phyloP scores from a whole-genome alignment of 768 basidiomycete genomes.

The Phanerochaete sordida region DNA sequence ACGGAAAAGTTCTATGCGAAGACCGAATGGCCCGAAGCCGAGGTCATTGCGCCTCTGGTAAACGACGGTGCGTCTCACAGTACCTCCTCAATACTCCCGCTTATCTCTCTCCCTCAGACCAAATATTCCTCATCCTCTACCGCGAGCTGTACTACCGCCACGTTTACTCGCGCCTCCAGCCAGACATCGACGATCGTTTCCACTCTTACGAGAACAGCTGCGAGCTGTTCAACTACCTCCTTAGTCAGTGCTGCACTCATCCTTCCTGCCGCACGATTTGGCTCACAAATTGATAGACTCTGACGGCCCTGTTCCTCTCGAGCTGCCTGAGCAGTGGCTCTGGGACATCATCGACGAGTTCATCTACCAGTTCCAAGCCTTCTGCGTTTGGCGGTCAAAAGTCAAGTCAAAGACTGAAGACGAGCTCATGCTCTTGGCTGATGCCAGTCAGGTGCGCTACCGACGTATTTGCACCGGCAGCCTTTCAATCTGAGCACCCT shows the following conservation, averaged over 20 bases:
- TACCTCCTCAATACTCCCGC: neutral
- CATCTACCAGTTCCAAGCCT: slow-evolving; percentile 97
- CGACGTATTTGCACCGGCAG: neutral
- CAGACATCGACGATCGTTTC: slow-evolving; percentile 96
- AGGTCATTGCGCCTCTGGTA: slow-evolving; percentile 91
- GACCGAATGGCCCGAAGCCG: slow-evolving; percentile 97
- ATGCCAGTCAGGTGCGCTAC: slow-evolving; percentile 54
- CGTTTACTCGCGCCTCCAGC: slow-evolving; percentile 92
- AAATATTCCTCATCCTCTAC: slow-evolving; percentile 94
- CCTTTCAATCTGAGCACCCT: neutral
- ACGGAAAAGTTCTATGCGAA: slow-evolving; percentile 95
- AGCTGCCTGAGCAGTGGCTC: slow-evolving; percentile 95
- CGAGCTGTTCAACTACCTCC: slow-evolving; percentile 95
- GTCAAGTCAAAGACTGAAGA: slow-evolving; percentile 85
- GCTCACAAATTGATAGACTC: too few species aligned
- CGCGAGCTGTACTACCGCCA: slow-evolving; percentile 95
- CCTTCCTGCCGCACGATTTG: too few species aligned
- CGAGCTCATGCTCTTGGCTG: slow-evolving; percentile 77
- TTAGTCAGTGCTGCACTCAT: slow-evolving; percentile 54
- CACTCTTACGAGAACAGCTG: slow-evolving; percentile 98
- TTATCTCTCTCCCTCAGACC: slow-evolving; percentile 48
- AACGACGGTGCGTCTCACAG: slow-evolving; percentile 68
- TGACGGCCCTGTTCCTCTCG: slow-evolving; percentile 88
- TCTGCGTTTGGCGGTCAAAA: slow-evolving; percentile 88
- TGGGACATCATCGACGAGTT: slow-evolving; percentile 98